Evolutionary conservation across 306 rosid genomes (phyloP), one percentile per base, ranked within the genome.

Genomic region (Mimosa pudica): DNA sequence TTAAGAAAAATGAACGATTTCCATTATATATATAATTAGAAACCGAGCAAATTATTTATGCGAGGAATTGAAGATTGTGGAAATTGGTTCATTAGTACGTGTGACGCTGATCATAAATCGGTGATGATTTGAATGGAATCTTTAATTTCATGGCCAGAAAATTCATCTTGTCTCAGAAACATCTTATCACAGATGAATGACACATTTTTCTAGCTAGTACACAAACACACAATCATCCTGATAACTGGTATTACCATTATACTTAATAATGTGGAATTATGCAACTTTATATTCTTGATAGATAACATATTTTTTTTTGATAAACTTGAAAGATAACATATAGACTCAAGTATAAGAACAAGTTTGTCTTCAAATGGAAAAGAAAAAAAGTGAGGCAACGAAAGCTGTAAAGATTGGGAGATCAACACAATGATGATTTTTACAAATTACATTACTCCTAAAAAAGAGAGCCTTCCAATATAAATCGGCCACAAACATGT

Each of bases 121-220:
- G 1, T 51, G 18, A 42, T n/a, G 36, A 69, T 69, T 49, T 18
- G n/a, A 69, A 69, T 69, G 73, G 55, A 69, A 69, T 69, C 73
- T 69, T 18, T n/a, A n/a, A n/a, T n/a, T n/a, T 52, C 58, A 16
- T 52, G 5, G 1, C 57, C 58, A 52, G 58, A 5, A 14, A 52
- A 13, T 52, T 52, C 42, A 2, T 38, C 42, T 38, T 38, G 42
- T 38, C 42, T 38, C 3, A 38, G 5, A 38, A 38, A 38, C 42
- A 5, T 52, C 58, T 52, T 52, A 16, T 52, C n/a, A 52, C 20
- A 12, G 18, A 52, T 6, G 58, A 52, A 38, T 38, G 42, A 5
- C 3, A 38, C 73, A 44, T 18, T 35, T 68, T 58, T 58, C 52
- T 48, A 48, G 52, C 52, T 48, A 48, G 52, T 8, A 38, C 42